phyloP scores from a whole-genome alignment of 176 grass and related monocot species.

The Aegilops speltoides region DNA sequence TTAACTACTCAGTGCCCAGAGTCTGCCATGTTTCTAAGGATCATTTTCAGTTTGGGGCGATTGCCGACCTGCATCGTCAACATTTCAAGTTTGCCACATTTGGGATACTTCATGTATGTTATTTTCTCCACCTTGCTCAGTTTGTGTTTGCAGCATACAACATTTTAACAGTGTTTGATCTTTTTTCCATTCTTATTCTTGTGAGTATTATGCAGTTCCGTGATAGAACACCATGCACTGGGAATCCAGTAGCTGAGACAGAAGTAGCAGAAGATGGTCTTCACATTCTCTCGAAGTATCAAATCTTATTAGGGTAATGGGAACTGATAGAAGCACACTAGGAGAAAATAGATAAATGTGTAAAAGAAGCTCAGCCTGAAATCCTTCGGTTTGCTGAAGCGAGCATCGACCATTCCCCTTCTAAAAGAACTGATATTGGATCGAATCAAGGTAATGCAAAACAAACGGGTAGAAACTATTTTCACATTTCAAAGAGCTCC shows the following conservation, averaged over 20 bases:
- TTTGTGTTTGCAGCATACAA: not conserved
- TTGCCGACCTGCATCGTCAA: not conserved
- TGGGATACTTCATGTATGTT: not conserved
- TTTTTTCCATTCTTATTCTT: not conserved
- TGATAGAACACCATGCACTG: conserved; percentile 18
- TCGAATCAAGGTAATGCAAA: not conserved
- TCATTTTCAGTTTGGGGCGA: not conserved
- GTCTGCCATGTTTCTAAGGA: conserved; percentile 6
- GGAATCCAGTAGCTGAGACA: not conserved
- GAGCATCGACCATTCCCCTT: not conserved
- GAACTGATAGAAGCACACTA: not conserved
- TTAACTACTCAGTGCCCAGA: conserved; percentile 1
- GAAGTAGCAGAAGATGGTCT: not conserved
- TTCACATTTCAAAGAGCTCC: not conserved
- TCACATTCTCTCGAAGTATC: not conserved
- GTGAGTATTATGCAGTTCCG: not conserved
- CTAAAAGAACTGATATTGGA: not conserved
- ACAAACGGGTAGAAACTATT: not conserved
- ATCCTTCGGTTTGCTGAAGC: not conserved
- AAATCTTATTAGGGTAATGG: not conserved
- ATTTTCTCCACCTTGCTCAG: not conserved
- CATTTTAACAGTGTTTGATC: not conserved
- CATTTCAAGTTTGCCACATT: conserved; percentile 1
- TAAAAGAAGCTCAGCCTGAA: not conserved
- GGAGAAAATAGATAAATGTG: not conserved